Base-by-base conservation (phyloP, 2,329 filamentous ascomycete genomes). In the Periconia sp. region DNA sequence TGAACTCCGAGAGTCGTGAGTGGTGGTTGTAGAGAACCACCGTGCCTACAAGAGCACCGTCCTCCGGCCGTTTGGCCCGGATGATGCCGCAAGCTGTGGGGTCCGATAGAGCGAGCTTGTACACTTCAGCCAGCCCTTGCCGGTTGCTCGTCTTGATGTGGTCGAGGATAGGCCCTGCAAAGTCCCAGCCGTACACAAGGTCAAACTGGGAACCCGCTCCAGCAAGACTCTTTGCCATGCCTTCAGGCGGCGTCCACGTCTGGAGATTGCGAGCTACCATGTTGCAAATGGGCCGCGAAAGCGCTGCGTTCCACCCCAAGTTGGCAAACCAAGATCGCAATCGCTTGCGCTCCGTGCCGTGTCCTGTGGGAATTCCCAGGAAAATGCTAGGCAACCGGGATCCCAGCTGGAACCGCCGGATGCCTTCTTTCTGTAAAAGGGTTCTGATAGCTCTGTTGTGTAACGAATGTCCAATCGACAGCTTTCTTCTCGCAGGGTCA, bases 391-490 rank as follows among this genome's bases (percentile, higher is more conserved):
- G 92, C 33, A 96, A 85, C 1, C 88, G 83, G 41, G 86, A 86
- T 1, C 92, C 93, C 0, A 96, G 83, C 69, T 95, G 92, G 33
- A 96, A 84, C 52, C 88, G 87, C 65, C 89, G 89, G 64, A 95
- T 82, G 1, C 86, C 87, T 40, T 85, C 83, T 47, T 85, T 84
- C 63, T 91, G 88, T 2, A 86, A 70, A 1, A 97, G 80, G 6
- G 85, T 87, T 31, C 90, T 86, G 50, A 97, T 84, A 0, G 92
- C 92, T 40, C 92, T 83, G 56, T 91, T 89, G 73, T 97, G 92
- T 2, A 97, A 82, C 0, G 91, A 96, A 60, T 92, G 86, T 0
- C 93, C 93, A 56, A 97, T 94, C 0, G 92, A 96, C 10, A 96
- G 82, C 64, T 92, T 94, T 33, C 93, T 85, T 65, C 95, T 88